These are phyloP conservation scores for Debaryomyces coudertii DNA, from an alignment of 1,139 yeast species.

Conservation along the genomic window DNA sequence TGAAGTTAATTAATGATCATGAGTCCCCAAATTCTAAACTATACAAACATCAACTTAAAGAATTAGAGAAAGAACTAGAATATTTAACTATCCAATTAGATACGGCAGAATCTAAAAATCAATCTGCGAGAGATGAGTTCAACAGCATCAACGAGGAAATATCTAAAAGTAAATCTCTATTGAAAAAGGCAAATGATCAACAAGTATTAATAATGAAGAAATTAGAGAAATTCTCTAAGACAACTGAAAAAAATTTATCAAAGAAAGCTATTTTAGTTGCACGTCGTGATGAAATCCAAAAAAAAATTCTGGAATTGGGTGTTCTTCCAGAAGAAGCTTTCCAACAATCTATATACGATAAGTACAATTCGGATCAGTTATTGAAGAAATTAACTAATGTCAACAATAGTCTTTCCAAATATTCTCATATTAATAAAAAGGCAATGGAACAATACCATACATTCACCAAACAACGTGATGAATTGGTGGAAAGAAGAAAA, in stretches of 20 bases:
- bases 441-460: slow-evolving; percentile 84
- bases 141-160: slow-evolving; percentile 36
- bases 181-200: slow-evolving; percentile 57
- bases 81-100: slow-evolving; percentile 27
- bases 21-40: slow-evolving; percentile 42
- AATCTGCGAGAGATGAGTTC: slow-evolving; percentile 23
- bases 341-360: slow-evolving; percentile 41
- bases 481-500: slow-evolving; percentile 61
- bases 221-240: slow-evolving; percentile 64
- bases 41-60: slow-evolving; percentile 46
- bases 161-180: slow-evolving; percentile 38
- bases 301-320: slow-evolving; percentile 80
- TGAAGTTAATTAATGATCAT: slow-evolving; percentile 40
- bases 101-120: slow-evolving; percentile 24
- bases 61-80: slow-evolving; percentile 33
- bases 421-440: slow-evolving; percentile 82
- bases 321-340: slow-evolving; percentile 88
- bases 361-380: slow-evolving; percentile 55
- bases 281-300: slow-evolving; percentile 73
- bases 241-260: slow-evolving; percentile 66
- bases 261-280: slow-evolving; percentile 62
- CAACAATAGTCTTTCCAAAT: slow-evolving; percentile 61
- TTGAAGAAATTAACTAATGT: slow-evolving; percentile 58
- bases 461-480: slow-evolving; percentile 74
- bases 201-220: slow-evolving; percentile 58